Evolutionary conservation across 306 rosid genomes (phyloP), one percentile per base, ranked within the genome.

Genomic region (Gillenia trifoliata): DNA sequence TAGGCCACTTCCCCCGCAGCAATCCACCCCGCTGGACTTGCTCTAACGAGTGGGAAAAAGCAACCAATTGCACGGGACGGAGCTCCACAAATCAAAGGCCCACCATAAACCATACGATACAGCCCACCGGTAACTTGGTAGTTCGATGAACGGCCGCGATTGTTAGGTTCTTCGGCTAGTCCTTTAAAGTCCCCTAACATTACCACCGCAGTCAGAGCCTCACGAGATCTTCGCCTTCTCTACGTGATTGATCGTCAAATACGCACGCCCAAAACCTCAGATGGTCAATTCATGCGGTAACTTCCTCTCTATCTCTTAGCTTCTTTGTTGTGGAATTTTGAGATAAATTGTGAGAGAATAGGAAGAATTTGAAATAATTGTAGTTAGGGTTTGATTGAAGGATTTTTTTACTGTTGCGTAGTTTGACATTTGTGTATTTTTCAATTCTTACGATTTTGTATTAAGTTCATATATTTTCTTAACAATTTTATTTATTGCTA

Each of bases 201-300:
- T 55, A 0, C 52, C 52, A 47, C n/a, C 52, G 15, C 2, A 0
- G 64, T 28, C 41, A 5, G 66, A 62, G 41, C 30, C 66, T 8
- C 41, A n/a, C 30, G 40, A 16, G 4, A 28, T 26, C n/a, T 28
- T 60, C 30, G 31, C 50, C 30, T 29, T 40, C 59, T 40, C n/a
- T 6, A 43, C 45, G 11, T 36, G 25, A 22, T 64, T n/a, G n/a
- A n/a, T n/a, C n/a, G n/a, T n/a, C n/a, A n/a, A 43, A 6, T 72
- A n/a, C n/a, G n/a, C n/a, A n/a, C n/a, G n/a, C 36, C 3, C 50
- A 13, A 13, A 38, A 16, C 36, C 43, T 41, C 60, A 60, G 9
- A 72, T 73, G 59, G 8, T 73, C 45, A 60, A 30, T 73, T 60
- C 26, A 11, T 56, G 22, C 30, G 68, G 68, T 28, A 61, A 59